Evolutionary conservation across 164 flowering plant genomes (phyloP).

Genomic region (Dillenia suffruticosa): DNA sequence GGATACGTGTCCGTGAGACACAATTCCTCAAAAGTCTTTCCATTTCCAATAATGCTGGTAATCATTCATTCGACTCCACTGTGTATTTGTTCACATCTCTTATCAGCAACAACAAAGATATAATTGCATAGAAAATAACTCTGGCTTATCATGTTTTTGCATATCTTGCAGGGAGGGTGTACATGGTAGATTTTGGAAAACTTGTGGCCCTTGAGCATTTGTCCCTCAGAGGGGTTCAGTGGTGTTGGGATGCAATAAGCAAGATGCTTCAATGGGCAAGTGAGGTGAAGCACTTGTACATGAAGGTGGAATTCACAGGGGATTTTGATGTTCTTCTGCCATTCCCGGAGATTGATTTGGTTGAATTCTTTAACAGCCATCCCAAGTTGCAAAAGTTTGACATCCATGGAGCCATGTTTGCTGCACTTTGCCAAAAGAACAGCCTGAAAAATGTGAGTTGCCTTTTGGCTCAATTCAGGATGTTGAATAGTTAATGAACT

Average conservation of each 20-base stretch:
- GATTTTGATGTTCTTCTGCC: conserved; percentile 55
- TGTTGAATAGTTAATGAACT: neutral
- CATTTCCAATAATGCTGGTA: conserved; percentile 75
- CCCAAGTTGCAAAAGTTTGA: conserved; percentile 67
- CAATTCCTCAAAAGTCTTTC: conserved; percentile 44
- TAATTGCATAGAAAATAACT: neutral
- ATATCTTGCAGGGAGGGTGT: conserved; percentile 54
- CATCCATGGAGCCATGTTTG: conserved; percentile 96
- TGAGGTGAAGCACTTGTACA: conserved; percentile 70
- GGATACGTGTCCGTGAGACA: conserved; percentile 58
- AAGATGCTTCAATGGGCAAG: conserved; percentile 63
- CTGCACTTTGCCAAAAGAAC: conserved; percentile 84
- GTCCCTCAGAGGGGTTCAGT: conserved; percentile 73
- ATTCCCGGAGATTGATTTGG: conserved; percentile 83
- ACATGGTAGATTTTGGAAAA: conserved; percentile 70
- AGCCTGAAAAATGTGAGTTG: conserved; percentile 71
- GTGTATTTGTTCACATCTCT: neutral
- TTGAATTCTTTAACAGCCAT: conserved; percentile 75
- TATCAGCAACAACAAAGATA: neutral
- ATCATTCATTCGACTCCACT: neutral
- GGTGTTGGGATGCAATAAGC: conserved; percentile 86
- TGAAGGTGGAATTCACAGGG: conserved; percentile 91
- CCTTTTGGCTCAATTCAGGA: neutral
- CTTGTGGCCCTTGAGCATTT: conserved; percentile 63
- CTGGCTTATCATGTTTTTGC: conserved; percentile 1